Conservation (phyloP, 2,329 filamentous ascomycete species). For the Fusarium keratoplasticum region DNA sequence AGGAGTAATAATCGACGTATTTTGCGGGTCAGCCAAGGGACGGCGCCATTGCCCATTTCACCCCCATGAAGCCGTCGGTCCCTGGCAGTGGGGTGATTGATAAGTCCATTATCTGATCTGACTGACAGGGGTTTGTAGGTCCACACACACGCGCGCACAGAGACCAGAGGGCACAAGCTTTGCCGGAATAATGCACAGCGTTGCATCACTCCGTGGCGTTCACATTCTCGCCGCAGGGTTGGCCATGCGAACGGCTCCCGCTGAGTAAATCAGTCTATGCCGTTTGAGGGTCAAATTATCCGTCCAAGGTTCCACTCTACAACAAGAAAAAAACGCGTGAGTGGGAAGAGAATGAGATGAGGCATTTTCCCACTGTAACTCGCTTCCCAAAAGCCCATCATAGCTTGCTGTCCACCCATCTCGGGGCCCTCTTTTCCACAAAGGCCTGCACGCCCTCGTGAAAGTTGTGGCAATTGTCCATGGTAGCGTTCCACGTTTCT, state of each 20-base stretch:
- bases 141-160: conserved; percentile 1
- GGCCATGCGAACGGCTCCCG: not conserved
- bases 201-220: conserved; percentile 27
- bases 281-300: not conserved
- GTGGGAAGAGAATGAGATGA: not conserved
- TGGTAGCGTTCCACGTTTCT: conserved; percentile 62
- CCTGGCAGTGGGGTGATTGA: conserved; percentile 36
- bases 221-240: not conserved
- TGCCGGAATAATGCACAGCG: not conserved
- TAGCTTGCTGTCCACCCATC: conserved; percentile 71
- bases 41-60: not conserved
- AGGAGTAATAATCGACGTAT: conserved; percentile 25
- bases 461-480: conserved; percentile 75
- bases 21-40: conserved; percentile 11
- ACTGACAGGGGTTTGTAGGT: conserved; percentile 26
- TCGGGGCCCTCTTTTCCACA: conserved; percentile 75
- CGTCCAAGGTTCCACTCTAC: not conserved
- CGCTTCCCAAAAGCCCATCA: conserved; percentile 40
- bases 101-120: conserved; percentile 38
- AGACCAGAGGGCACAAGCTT: not conserved
- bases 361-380: not conserved
- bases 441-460: conserved; percentile 78
- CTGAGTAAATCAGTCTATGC: not conserved
- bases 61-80: conserved; percentile 9
- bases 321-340: not conserved